Evolutionary conservation across 2,329 filamentous ascomycete species (phyloP), one percentile per base, ranked within the genome.

Genomic region (Trichoderma pleuroti): DNA sequence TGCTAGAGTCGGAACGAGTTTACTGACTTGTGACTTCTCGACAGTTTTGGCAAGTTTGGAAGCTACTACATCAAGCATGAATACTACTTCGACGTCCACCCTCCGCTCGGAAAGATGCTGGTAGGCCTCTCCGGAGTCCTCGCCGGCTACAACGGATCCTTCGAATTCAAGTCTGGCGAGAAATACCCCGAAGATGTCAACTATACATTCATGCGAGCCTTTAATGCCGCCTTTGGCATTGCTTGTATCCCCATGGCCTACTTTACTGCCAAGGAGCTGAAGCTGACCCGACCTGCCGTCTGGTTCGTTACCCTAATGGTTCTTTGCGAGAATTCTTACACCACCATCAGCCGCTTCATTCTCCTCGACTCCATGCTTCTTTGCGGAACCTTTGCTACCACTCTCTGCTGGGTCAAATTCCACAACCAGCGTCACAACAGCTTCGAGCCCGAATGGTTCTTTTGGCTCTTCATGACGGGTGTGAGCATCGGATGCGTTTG

Each of bases 21-120:
- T 46, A 61, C 73, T 75, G 73, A 76, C 36, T 59, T 24, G 8
- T 14, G 12, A 14, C 21, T 46, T 46, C 11, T 39, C 66, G 21
- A 21, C 74, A 93, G 91, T 82, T 97, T 97, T 81, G 93, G 93
- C 80, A 99, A 99, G 85, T 99, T 99, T 82, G 96, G 96, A 74
- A 98, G 95, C 77, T 95, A 99, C 84, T 99, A 99, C 82, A 91
- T 99, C 80, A 98, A 99, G 82, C 93, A 95, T 81, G 96, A 99
- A 83, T 98, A 98, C 86, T 99, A 99, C 87, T 99, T 99, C 77
- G 82, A 83, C 74, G 92, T 97, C 71, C 93, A 97, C 82, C 96
- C 96, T 74, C 96, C 96, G 68, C 90, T 99, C 72, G 96, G 96
- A 80, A 99, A 99, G 86, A 98, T 99, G 90, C 90, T 99, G 70